Base-by-base conservation (phyloP, 257 asterid genomes). In the Coffea eugenioides region DNA sequence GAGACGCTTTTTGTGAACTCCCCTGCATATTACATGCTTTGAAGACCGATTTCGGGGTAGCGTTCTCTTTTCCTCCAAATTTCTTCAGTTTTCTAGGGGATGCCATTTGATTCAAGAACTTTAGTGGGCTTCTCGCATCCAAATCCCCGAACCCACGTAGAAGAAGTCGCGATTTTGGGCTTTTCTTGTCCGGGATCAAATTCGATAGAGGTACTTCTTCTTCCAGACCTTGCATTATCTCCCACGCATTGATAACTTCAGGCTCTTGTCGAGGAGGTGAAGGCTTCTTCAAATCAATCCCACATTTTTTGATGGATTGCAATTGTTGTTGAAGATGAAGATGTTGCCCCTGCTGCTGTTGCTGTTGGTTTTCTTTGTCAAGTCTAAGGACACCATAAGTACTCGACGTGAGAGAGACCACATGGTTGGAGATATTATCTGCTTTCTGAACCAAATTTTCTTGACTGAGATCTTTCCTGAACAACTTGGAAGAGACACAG, bases 151-250 rank as follows among this genome's bases (percentile, higher is more conserved):
- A 86, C 3, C 83, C 85, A 13, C 90, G 90, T 6, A 88, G 61
- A 68, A 86, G 84, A 76, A 45, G 83, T 76, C 88, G 80, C 48
- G 97, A 59, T 77, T 89, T 92, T 0, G 97, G 95, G 84, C 95
- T 91, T 31, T 73, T 90, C 78, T 85, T 92, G 2, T 87, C 83
- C 36, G 80, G 86, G 41, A 82, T 83, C 0, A 74, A 82, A 45
- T 39, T 39, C 43, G 43, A 39, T 4, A 31, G 78, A 13, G 90
- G 84, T 2, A 78, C 64, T 14, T 80, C 82, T 75, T 96, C 97
- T 73, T 95, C 98, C 23, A 96, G 97, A 13, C 92, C 99, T 77
- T 90, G 92, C 99, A 96, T 96, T 0, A 96, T 91, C 85, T 96
- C 99, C 99, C 98, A 96, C 65, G 97, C 82, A 45, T 94, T 91